Conservation (phyloP, 352 stramenopile genomes). For the Globisporangium canariense region DNA sequence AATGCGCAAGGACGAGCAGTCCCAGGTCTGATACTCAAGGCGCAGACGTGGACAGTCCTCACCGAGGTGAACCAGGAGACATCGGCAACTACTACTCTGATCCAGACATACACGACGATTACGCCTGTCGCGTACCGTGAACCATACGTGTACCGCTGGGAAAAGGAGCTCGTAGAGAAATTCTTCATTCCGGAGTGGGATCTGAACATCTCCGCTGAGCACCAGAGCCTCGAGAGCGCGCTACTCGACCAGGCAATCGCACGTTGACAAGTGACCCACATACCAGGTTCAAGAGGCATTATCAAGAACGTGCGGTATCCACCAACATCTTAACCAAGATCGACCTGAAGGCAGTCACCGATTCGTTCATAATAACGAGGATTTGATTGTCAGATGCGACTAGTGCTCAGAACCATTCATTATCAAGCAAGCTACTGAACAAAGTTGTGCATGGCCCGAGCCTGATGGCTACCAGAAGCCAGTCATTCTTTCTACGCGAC, state of each 20-base stretch:
- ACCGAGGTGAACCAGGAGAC: not conserved
- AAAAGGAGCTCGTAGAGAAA: not conserved
- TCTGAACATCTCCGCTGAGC: not conserved
- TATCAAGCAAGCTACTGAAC: too few relatives aligned
- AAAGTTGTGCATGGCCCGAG: too few relatives aligned
- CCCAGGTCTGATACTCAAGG: not conserved
- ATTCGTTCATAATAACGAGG: too few relatives aligned
- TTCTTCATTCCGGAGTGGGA: not conserved
- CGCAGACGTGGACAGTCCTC: not conserved
- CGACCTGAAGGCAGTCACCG: too few relatives aligned
- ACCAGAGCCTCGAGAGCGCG: not conserved
- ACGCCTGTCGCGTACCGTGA: not conserved
- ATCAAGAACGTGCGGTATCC: too few relatives aligned
- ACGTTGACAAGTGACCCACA: too few relatives aligned
- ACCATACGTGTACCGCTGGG: not conserved
- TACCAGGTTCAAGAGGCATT: too few relatives aligned
- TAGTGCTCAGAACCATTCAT: too few relatives aligned
- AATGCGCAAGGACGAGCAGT: not conserved
- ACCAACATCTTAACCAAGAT: too few relatives aligned
- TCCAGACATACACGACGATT: constrained; percentile 3
- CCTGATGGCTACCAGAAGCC: too few relatives aligned
- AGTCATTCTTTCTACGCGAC: too few relatives aligned
- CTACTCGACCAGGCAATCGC: not conserved
- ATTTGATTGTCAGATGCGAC: too few relatives aligned
- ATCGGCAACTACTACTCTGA: not conserved